Evolutionary conservation across 31 red algal species (phyloP).

Genomic region (Odonthalia washingtoniensis): DNA sequence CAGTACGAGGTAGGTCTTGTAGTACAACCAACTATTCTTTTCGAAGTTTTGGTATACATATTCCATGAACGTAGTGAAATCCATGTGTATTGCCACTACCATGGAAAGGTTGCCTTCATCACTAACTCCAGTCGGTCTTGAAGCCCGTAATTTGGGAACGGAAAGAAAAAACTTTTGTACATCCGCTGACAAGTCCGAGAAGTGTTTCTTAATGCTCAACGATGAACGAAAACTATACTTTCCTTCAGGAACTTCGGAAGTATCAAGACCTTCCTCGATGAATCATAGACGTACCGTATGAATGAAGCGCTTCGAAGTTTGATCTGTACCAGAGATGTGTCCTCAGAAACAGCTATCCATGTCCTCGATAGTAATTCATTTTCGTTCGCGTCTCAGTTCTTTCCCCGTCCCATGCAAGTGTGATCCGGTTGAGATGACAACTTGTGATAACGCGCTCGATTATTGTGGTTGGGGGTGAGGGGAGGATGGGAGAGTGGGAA

Average conservation of each 20-base stretch:
- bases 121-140: conserved; percentile 31
- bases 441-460: no score
- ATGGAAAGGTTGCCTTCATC: conserved; percentile 38
- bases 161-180: not conserved
- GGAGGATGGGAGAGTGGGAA: no score
- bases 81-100: conserved; percentile 42
- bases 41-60: conserved; percentile 28
- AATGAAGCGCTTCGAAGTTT: not conserved
- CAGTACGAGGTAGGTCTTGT: conserved; percentile 12
- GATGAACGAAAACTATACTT: not conserved
- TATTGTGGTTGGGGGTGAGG: no score
- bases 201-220: not conserved
- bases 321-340: not conserved
- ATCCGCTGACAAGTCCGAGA: no score
- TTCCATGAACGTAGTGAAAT: not conserved
- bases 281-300: not conserved
- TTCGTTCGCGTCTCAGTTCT: not conserved
- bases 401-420: not conserved
- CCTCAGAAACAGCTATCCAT: not conserved
- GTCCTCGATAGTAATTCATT: not conserved
- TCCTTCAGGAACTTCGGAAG: not conserved
- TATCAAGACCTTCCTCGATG: not conserved
- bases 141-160: not conserved
- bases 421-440: no score
- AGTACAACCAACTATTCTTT: conserved; percentile 31